These are phyloP conservation scores for Clarireedia hainanense DNA, from an alignment of 2,329 filamentous ascomycete species.

Conservation along the genomic window DNA sequence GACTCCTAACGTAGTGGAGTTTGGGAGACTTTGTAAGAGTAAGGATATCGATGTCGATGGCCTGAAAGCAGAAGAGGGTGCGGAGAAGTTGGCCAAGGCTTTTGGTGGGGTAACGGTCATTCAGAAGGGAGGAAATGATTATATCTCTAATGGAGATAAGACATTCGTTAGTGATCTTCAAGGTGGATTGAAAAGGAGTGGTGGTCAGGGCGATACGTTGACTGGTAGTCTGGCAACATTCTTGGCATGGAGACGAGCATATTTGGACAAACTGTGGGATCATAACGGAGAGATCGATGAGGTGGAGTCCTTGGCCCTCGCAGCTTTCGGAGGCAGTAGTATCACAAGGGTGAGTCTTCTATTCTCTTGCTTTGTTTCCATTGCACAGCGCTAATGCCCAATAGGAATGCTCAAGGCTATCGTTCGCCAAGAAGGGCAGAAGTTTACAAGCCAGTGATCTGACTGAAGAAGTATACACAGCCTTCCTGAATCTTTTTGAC, in stretches of 20 bases:
- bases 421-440: slow-evolving; percentile 77
- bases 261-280: slow-evolving; percentile 76
- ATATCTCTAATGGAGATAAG: slow-evolving; percentile 69
- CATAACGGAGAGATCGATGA: slow-evolving; percentile 42
- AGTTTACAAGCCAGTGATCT: slow-evolving; percentile 89
- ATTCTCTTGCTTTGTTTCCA: slow-evolving; percentile 6
- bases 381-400: slow-evolving; percentile 12
- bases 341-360: slow-evolving; percentile 64
- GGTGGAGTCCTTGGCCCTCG: slow-evolving; percentile 62
- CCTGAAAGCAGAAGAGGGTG: slow-evolving; percentile 34
- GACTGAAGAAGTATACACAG: slow-evolving; percentile 78
- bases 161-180: slow-evolving; percentile 71
- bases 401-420: slow-evolving; percentile 74
- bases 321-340: slow-evolving; percentile 77
- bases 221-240: slow-evolving; percentile 86
- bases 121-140: slow-evolving; percentile 78
- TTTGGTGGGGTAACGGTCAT: slow-evolving; percentile 86
- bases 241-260: slow-evolving; percentile 80
- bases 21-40: slow-evolving; percentile 69
- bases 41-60: slow-evolving; percentile 54
- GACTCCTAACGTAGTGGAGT: slow-evolving; percentile 94
- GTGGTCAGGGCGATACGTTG: slow-evolving; percentile 91
- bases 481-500: slow-evolving; percentile 67
- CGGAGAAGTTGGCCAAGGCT: slow-evolving; percentile 62
- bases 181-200: slow-evolving; percentile 83